phyloP scores from a whole-genome alignment of 495 filamentous ascomycete species.

The Xylaria venustula region DNA sequence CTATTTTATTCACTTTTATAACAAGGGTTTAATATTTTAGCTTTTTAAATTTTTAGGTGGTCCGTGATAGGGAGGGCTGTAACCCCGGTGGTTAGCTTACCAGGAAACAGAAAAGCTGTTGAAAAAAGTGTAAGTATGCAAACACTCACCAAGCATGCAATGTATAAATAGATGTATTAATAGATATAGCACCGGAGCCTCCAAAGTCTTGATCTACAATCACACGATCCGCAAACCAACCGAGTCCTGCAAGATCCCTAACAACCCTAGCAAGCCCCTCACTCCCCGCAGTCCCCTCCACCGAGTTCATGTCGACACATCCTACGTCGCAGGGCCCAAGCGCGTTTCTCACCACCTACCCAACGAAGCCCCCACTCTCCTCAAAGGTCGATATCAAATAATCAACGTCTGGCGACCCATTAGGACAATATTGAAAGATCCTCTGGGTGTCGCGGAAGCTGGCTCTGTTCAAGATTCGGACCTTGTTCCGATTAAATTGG shows the following conservation, averaged over 20 bases:
- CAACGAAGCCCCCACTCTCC: conserved; percentile 49
- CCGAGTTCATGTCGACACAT: conserved; percentile 61
- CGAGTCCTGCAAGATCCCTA: conserved; percentile 4
- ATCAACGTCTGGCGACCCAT: conserved; percentile 71
- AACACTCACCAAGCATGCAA: too few relatives aligned
- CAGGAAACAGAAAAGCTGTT: too few relatives aligned
- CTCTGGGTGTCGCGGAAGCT: conserved; percentile 52
- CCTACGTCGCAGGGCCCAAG: conserved; percentile 47
- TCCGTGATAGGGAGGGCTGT: too few relatives aligned
- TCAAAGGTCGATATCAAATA: conserved; percentile 60
- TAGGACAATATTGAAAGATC: conserved; percentile 54
- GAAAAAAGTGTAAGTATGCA: too few relatives aligned
- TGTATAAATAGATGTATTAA: not conserved
- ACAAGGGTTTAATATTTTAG: too few relatives aligned
- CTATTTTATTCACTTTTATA: too few relatives aligned
- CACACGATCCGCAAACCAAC: conserved; percentile 57
- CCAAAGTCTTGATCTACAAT: conserved; percentile 60
- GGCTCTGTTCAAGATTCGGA: conserved; percentile 45
- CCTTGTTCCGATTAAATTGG: conserved; percentile 45
- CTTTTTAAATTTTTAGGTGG: too few relatives aligned
- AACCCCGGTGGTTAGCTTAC: too few relatives aligned
- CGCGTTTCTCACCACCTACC: conserved; percentile 53
- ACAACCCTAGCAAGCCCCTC: not conserved
- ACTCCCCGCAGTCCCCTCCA: conserved; percentile 52
- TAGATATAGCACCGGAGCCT: conserved; percentile 48